Evolutionary conservation across 306 rosid species (phyloP), one percentile per base, ranked within the genome.

Genomic region (Luffa aegyptiaca): DNA sequence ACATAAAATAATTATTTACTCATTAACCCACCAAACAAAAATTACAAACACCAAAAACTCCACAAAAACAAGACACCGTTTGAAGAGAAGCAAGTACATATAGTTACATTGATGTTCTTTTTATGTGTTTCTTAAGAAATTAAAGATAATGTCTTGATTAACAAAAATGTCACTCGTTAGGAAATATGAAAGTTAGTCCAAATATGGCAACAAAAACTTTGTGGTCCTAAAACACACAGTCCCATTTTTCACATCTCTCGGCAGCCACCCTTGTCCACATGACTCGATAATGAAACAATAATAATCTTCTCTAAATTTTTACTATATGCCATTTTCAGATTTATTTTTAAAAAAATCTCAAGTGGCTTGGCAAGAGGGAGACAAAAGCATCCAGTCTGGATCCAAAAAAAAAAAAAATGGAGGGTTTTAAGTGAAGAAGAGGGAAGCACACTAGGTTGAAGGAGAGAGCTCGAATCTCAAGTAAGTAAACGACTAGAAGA

Each of bases 381-480:
- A 68, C 75, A 68, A 42, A 39, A 68, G 75, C 52, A 65, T 36
- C 75, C 75, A 68, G 52, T 41, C 52, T 68, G 33, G 52, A 68
- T 16, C 35, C 2, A 1, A 39, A 3, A 37, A 9, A 65, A 26
- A 66, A 21, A 37, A 7, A 65, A 17, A 16, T 14, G 12, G 48
- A 8, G 33, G 3, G 8, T 37, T 16, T 63, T 5, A 17, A 7
- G 18, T 14, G 46, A 37, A 64, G 26, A 20, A n/a, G 53, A 11
- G 35, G 35, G 18, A 13, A 45, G 36, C 52, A 20, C 33, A 45
- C 11, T 11, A 71, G 10, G 37, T 71, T 10, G 52, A 69, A 10
- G 52, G 35, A 8, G 76, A 21, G 6, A 41, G 76, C 76, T 45
- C 76, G 76, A 71, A 71, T 71, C 76, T 71, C 76, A 45, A 71